phyloP scores from a whole-genome alignment of 768 basidiomycete species.

The Psilocybe subaeruginosa region DNA sequence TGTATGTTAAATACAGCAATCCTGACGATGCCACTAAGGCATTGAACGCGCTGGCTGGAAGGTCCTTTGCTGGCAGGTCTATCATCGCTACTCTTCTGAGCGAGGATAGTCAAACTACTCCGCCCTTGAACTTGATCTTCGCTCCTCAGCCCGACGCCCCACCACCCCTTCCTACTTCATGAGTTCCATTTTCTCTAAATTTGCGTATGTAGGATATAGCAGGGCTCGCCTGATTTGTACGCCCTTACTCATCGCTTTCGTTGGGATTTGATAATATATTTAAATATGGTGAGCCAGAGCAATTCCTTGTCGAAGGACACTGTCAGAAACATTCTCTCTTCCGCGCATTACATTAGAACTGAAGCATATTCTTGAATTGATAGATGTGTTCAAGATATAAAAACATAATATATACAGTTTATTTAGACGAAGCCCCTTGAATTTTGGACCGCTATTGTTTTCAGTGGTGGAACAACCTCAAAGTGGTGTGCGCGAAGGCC shows the following conservation, averaged over 20 bases:
- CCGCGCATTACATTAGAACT: too few species aligned
- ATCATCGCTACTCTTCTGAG: constrained; percentile 85
- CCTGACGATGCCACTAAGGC: constrained; percentile 67
- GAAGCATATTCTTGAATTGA: background rate
- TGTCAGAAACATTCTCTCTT: background rate
- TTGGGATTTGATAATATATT: background rate
- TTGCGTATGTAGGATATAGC: background rate
- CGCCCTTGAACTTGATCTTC: constrained; percentile 81
- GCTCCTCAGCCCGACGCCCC: constrained; percentile 84
- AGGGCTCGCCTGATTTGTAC: background rate
- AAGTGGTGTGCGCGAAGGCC: constrained; percentile 86
- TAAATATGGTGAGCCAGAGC: background rate
- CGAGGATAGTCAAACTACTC: constrained; percentile 85
- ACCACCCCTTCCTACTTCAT: constrained; percentile 66
- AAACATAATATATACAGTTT: background rate
- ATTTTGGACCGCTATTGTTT: background rate
- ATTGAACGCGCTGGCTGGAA: constrained; percentile 86
- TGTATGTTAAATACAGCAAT: constrained; percentile 87
- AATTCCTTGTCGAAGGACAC: background rate
- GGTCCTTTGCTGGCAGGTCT: constrained; percentile 84
- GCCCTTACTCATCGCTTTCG: background rate
- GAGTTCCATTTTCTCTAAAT: background rate
- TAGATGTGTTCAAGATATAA: background rate
- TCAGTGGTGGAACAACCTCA: constrained; percentile 92
- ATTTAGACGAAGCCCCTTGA: background rate